Base-by-base conservation (phyloP, 2,329 filamentous ascomycete species). In the Colletotrichum sojae region DNA sequence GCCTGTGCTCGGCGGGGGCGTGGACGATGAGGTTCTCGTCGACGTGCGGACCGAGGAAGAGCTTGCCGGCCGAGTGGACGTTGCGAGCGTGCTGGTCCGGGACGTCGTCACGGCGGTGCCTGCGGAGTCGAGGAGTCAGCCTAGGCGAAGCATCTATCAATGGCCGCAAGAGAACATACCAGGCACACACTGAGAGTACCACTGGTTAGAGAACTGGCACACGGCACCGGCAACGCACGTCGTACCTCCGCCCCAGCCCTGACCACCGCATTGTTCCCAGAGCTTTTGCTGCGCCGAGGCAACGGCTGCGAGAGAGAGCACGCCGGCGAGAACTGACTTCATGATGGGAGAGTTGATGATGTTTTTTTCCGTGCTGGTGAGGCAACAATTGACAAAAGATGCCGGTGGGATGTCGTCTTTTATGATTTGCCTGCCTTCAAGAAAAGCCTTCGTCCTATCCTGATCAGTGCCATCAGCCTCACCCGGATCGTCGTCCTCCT, bases 221-320 rank as follows among this genome's bases (percentile, higher is more conserved):
- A 73, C 75, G 72, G 76, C 78, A 51, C 82, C 82, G 22, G 77
- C 76, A 1, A 69, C 72, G 65, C 84, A 86, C 75, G 82, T 84
- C 3, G 82, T 84, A 10, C 81, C 72, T 18, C 83, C 84, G 5
- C 67, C 74, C 76, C 77, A 85, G 51, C 77, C 79, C 16, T 70
- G 77, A 6, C 83, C 84, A 62, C 84, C 83, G 52, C 83, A 86
- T 68, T 84, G 83, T n/a, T 72, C 69, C 48, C 67, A 76, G 8
- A 77, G 56, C 46, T 71, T 58, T 39, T 67, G 63, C 27, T 72
- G 70, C n/a, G 70, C 70, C 16, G 70, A 71, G 22, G 57, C 68
- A 25, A 64, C 60, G 39, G 63, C 63, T 22, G 68, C 64, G 22
- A 72, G 40, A 51, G 64, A 51, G 43, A 72, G 56, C 4, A 55